Percentiles rank a stretch among this genome's conserved stretches.
These are phyloP conservation scores for Allium cepa DNA, from an alignment of 106 monocot species.

Conservation along the genomic window DNA sequence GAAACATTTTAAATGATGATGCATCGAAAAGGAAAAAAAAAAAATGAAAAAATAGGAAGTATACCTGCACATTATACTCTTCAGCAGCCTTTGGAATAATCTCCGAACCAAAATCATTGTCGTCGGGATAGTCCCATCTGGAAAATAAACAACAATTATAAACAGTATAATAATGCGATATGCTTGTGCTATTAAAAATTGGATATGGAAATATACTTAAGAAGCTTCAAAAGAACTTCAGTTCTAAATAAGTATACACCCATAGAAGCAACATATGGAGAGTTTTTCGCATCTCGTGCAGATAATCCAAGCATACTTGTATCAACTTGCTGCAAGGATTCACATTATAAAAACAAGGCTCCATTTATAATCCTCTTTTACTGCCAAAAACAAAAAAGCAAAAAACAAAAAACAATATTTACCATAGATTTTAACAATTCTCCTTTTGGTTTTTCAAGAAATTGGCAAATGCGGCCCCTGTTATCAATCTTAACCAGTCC, in stretches of 20 bases:
- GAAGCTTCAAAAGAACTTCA: slow-evolving; percentile 34
- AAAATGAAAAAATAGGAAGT: neutral
- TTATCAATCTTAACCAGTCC: slow-evolving; percentile 50
- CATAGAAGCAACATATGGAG: slow-evolving; percentile 56
- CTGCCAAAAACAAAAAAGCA: too few relatives aligned
- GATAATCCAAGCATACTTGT: slow-evolving; percentile 32
- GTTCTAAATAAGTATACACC: slow-evolving; percentile 54
- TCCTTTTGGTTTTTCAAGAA: slow-evolving; percentile 59
- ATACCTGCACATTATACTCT: slow-evolving; percentile 54
- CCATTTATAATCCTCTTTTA: too few relatives aligned
- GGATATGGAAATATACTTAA: slow-evolving; percentile 21
- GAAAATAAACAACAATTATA: neutral
- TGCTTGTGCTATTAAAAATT: too few relatives aligned
- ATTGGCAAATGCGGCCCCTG: slow-evolving; percentile 30
- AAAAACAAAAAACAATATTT: slow-evolving; percentile 1
- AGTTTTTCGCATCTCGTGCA: slow-evolving; percentile 20
- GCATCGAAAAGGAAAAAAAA: neutral
- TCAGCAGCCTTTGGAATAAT: slow-evolving; percentile 45
- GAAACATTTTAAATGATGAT: neutral
- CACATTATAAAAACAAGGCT: neutral
- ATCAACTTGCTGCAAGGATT: slow-evolving; percentile 39
- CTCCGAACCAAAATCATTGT: slow-evolving; percentile 59
- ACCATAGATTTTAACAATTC: slow-evolving; percentile 43
- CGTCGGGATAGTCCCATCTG: slow-evolving; percentile 36
- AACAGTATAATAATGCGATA: too few relatives aligned